Evolutionary conservation across 139 green algal species (phyloP).

Genomic region (Ulvella scutata): DNA sequence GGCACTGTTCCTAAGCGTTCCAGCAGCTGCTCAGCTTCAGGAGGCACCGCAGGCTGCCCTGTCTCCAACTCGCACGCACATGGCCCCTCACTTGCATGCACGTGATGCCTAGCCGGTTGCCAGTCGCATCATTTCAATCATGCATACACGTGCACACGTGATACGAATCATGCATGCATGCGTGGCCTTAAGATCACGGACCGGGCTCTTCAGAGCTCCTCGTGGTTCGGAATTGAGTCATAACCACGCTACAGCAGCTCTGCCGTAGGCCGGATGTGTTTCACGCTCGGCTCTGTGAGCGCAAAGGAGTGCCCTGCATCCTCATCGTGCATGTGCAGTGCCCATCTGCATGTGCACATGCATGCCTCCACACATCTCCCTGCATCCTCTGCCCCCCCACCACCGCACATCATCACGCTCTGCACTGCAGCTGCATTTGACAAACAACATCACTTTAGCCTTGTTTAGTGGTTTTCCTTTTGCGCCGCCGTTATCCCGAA

Average conservation of each 20-base stretch:
- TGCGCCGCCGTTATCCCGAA: too few species aligned
- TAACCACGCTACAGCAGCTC: neutral
- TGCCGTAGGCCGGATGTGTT: neutral
- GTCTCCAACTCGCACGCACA: too few species aligned
- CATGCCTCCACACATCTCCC: neutral
- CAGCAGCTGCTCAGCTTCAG: neutral
- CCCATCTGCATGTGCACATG: neutral
- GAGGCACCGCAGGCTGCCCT: neutral
- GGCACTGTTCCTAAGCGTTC: neutral
- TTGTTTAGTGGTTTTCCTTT: too few species aligned
- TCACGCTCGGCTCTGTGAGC: too few species aligned
- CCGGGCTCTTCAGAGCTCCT: neutral
- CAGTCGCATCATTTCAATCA: neutral
- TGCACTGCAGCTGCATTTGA: too few species aligned
- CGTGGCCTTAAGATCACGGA: constrained; percentile 4
- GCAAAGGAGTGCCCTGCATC: too few species aligned
- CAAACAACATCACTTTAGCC: too few species aligned
- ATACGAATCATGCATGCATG: neutral
- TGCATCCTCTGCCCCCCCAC: too few species aligned
- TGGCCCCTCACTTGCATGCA: too few species aligned
- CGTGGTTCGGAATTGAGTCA: neutral
- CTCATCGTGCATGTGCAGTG: neutral
- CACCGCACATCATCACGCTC: too few species aligned
- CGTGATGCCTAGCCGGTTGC: neutral
- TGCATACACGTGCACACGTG: too few species aligned